Conservation (phyloP, 2,329 filamentous ascomycete genomes). For the Penicillium verrucosum region DNA sequence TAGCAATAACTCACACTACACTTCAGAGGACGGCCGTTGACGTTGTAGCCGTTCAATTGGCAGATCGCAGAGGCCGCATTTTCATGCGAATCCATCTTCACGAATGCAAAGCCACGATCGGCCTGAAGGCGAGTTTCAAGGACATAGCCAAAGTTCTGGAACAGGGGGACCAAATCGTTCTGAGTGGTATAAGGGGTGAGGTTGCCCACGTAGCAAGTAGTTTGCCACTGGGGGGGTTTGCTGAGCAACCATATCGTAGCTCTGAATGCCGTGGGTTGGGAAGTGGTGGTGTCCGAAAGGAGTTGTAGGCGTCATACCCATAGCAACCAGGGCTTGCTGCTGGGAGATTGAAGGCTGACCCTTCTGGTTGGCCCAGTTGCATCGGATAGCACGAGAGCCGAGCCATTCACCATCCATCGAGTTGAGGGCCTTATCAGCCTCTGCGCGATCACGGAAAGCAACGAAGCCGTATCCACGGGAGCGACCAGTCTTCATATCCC, state of each 20-base stretch:
- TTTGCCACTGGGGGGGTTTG: conserved; percentile 98
- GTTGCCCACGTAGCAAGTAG: conserved; percentile 96
- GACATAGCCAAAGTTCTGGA: conserved; percentile 98
- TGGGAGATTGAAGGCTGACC: conserved; percentile 98
- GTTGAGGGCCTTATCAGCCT: conserved; percentile 93
- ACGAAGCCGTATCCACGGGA: conserved; percentile 98
- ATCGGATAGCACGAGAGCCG: conserved; percentile 93
- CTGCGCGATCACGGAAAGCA: conserved; percentile 87
- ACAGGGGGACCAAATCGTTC: conserved; percentile 92
- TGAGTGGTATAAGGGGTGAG: conserved; percentile 96
- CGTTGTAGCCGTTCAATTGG: conserved; percentile 95
- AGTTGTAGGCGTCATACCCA: conserved; percentile 97
- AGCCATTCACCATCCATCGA: conserved; percentile 99
- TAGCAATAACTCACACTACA: conserved; percentile 78
- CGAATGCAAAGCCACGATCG: conserved; percentile 95
- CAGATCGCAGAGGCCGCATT: conserved; percentile 98
- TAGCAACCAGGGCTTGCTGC: conserved; percentile 92
- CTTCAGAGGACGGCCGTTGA: conserved; percentile 94
- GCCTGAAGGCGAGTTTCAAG: conserved; percentile 97
- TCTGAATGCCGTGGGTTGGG: conserved; percentile 92
- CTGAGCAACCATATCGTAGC: conserved; percentile 92
- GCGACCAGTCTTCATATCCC: conserved; percentile 99
- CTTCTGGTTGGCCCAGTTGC: conserved; percentile 99
- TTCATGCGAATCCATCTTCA: conserved; percentile 99
- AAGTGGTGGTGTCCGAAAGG: conserved; percentile 97